Evolutionary conservation across 2,329 filamentous ascomycete species (phyloP), one percentile per base, ranked within the genome.

Genomic region (Acrocalymma vagum): DNA sequence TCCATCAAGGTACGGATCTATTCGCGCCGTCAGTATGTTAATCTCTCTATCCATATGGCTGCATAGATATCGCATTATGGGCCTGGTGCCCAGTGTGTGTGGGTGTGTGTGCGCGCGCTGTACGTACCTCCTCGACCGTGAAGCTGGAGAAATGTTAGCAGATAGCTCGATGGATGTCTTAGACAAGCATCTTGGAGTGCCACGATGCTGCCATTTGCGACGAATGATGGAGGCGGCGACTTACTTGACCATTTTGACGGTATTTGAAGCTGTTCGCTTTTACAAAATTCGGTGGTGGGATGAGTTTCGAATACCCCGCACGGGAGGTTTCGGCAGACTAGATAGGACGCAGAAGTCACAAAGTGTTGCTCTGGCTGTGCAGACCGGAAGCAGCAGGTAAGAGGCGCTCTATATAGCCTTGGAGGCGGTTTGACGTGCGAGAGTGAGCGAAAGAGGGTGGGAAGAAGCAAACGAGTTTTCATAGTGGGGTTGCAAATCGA

Each of bases 161-260:
- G 48, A 28, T 29, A 43, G 32, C 23, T 45, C 48, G 31, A 31
- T 42, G 30, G 35, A 40, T 11, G 13, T 11, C 3, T 17, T 29
- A 17, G 6, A 40, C 37, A 21, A 18, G 26, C 9, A 10, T 38
- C 38, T 29, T n/a, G 17, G 18, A 24, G 2, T 10, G 23, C 27
- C 27, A 17, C 38, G 15, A 26, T 27, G 42, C 20, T 28, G 42
- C 22, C 16, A 28, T 27, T 16, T 16, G 30, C 24, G 16, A 30
- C 26, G 21, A 24, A 14, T 34, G 24, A 13, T 36, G 29, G 40
- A 10, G 41, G 45, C 27, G 42, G 47, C 48, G 40, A 93, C 92
- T 88, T 88, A 96, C 92, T 97, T 96, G 77, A 99, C 94, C 94
- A 99, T 99, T 77, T 91, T 96, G 87, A 81, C 90, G 89, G 91